Conservation (phyloP, 306 rosid species). For the Echinosophora koreensis region DNA sequence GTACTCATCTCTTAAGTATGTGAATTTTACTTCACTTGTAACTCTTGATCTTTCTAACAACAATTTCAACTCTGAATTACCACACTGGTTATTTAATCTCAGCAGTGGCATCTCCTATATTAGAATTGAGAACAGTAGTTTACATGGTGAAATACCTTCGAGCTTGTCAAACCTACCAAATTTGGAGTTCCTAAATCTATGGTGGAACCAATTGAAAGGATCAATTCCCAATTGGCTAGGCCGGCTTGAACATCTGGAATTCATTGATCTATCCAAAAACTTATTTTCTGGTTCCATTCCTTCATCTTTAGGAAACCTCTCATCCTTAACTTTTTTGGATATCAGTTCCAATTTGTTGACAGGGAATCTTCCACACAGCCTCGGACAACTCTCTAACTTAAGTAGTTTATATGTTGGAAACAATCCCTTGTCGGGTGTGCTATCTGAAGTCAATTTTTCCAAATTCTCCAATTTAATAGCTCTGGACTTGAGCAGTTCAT, state of each 20-base stretch:
- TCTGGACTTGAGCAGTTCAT: not conserved
- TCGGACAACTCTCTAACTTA: not conserved
- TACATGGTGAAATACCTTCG: conserved; percentile 10
- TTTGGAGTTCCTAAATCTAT: not conserved
- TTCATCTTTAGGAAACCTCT: conserved; percentile 18
- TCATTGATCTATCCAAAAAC: not conserved
- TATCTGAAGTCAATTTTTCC: not conserved
- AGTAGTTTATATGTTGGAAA: not conserved
- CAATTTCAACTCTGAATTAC: not conserved
- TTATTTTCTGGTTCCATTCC: not conserved
- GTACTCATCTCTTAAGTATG: not conserved
- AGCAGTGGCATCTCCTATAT: not conserved
- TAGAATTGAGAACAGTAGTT: accelerated
- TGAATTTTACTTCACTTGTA: conserved; percentile 17
- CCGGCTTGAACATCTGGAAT: not conserved
- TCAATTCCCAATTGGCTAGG: not conserved
- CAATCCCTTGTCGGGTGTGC: not conserved
- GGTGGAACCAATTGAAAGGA: not conserved
- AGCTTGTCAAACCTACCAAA: not conserved
- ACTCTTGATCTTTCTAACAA: not conserved
- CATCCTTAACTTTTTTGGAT: not conserved
- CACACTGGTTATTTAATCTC: not conserved
- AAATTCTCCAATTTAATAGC: not conserved
- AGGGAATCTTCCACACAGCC: not conserved
- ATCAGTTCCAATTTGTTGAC: not conserved